Conservation (phyloP, 2,329 filamentous ascomycete species). For the Exophiala lecanii-corni region DNA sequence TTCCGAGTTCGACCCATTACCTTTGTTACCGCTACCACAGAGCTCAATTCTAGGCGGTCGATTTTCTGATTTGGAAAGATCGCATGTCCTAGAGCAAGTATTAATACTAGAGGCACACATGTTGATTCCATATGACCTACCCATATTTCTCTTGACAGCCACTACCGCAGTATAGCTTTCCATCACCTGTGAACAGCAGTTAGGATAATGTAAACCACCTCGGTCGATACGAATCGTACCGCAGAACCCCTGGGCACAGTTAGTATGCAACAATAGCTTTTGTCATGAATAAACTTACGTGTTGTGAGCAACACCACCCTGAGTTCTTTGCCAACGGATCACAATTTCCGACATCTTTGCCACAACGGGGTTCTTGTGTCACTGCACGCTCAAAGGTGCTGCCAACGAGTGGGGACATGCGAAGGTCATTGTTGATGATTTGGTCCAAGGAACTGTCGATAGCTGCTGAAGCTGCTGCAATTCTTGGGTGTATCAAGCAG, state of each 20-base stretch:
- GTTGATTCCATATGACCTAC: conserved; percentile 6
- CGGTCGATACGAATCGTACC: conserved; percentile 5
- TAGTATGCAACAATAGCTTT: too few relatives aligned
- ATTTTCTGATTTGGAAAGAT: not conserved
- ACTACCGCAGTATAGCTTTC: conserved; percentile 20
- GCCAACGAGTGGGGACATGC: not conserved
- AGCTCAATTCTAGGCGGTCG: conserved; percentile 2
- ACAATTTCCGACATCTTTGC: conserved; percentile 17
- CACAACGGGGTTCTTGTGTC: conserved; percentile 13
- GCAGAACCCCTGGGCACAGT: conserved; percentile 9
- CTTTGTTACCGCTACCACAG: conserved; percentile 6
- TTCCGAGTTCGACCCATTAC: not conserved
- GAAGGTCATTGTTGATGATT: not conserved
- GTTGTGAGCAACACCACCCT: conserved; percentile 22
- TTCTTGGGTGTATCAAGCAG: too few relatives aligned
- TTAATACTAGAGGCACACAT: too few relatives aligned
- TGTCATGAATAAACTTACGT: conserved; percentile 13
- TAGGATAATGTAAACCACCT: too few relatives aligned
- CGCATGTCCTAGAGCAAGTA: conserved; percentile 8
- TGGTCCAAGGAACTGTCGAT: not conserved
- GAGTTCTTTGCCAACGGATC: conserved; percentile 14
- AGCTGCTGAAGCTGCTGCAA: not conserved
- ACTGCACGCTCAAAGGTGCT: not conserved
- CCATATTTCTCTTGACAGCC: conserved; percentile 25
- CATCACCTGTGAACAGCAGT: conserved; percentile 20